Evolutionary conservation across 1,284 basidiomycete species (phyloP).

Genomic region (Moniliella sp.): DNA sequence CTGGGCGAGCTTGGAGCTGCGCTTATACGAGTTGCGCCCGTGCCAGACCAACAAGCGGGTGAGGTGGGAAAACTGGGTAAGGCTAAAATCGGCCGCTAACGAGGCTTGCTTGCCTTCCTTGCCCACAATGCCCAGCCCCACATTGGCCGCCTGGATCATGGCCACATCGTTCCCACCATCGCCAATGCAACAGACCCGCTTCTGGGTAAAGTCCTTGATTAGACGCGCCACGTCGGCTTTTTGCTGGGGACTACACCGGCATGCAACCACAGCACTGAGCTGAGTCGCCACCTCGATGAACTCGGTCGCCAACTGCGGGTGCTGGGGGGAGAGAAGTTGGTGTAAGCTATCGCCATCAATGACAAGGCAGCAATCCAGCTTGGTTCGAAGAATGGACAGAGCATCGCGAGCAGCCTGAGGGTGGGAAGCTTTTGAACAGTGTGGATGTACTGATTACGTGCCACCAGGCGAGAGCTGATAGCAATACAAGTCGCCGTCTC

Average conservation of each 20-base stretch:
- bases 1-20: slow-evolving; percentile 86
- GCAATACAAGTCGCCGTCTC: slow-evolving; percentile 97
- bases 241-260: slow-evolving; percentile 91
- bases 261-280: slow-evolving; percentile 82
- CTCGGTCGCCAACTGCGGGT: slow-evolving; percentile 70
- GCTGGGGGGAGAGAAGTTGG: slow-evolving; percentile 70
- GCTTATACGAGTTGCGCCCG: slow-evolving; percentile 89
- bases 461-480: slow-evolving; percentile 84
- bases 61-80: slow-evolving; percentile 81
- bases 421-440: slow-evolving; percentile 76
- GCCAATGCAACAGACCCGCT: slow-evolving; percentile 89
- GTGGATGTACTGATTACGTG: slow-evolving; percentile 88
- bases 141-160: slow-evolving; percentile 85
- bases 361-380: slow-evolving; percentile 86
- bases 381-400: slow-evolving; percentile 81
- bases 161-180: slow-evolving; percentile 86
- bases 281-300: slow-evolving; percentile 91
- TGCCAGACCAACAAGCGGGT: slow-evolving; percentile 91
- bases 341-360: slow-evolving; percentile 95
- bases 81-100: slow-evolving; percentile 86
- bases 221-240: slow-evolving; percentile 88
- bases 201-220: slow-evolving; percentile 69
- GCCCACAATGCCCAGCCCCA: slow-evolving; percentile 88
- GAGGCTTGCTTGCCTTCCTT: slow-evolving; percentile 97
- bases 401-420: slow-evolving; percentile 58